Base-by-base conservation (phyloP, 305 asterid genomes). In the Solanum hybrid region DNA sequence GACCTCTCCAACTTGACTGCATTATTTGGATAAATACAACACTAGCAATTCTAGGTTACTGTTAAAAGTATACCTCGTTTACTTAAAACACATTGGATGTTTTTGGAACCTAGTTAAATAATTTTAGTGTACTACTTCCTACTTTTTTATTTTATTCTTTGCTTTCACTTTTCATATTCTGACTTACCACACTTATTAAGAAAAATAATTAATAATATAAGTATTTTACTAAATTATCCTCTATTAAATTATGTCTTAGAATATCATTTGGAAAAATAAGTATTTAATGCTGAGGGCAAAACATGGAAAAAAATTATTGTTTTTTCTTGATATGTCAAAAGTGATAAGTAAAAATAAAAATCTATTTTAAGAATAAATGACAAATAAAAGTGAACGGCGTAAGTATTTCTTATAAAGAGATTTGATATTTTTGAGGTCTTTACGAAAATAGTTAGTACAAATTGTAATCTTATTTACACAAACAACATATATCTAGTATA, bases 1-100 rank as follows among this genome's bases (percentile, higher is more conserved):
- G 87, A 83, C 29, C 87, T 83, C 85, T 79, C 18, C 74, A 83
- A 83, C 87, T 83, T 83, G 87, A 83, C 87, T 83, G 87, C 74
- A 83, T 83, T 64, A 46, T 46, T 83, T 83, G 40, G 29, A 83
- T 83, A 83, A 46, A 29, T 83, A 82, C 46, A 77, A 34, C 24
- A 8, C 18, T 42, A 42, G 74, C 74, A 83, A 46, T 40, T 81
- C 87, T 83, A 83, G 86, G 64, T 37, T 80, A 7, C 34, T 37
- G 86, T 37, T 80, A 36, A 80, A 80, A 35, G 34, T 80, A 78
- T 24, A 82, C 87, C 87, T 83, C 73, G 87, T 83, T 83, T 82
- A 28, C 71, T 42, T 82, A 82, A 82, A 81, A 4, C 87, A 28
- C 71, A 42, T 42, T 28, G 87, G 71, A 42, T 82, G 87, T 82